Percentiles rank a stretch among this genome's conserved stretches.
Conservation (phyloP, 129 eudicot genomes). For the Daucus carota region DNA sequence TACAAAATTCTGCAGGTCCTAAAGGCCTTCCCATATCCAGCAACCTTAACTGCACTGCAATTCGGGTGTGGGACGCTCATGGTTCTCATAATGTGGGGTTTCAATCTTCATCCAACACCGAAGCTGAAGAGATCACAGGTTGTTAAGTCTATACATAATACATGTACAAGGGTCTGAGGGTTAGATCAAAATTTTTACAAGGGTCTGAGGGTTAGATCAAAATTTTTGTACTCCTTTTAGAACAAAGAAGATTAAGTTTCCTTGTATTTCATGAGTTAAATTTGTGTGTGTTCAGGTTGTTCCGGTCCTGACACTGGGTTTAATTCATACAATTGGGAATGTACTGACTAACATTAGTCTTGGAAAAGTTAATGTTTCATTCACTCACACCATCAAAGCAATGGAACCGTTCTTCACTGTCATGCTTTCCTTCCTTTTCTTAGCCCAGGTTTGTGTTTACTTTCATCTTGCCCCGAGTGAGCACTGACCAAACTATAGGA, state of each 20-base stretch:
- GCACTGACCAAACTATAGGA: neutral
- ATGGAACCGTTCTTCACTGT: slow-evolving; percentile 98
- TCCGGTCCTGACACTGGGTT: slow-evolving; percentile 50
- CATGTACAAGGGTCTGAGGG: neutral
- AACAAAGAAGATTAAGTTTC: too few species aligned
- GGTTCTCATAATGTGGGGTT: slow-evolving; percentile 62
- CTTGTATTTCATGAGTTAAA: neutral
- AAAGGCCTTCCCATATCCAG: neutral
- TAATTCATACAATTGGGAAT: slow-evolving; percentile 79
- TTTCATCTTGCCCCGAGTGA: neutral
- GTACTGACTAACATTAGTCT: slow-evolving; percentile 80
- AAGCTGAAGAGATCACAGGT: slow-evolving; percentile 73
- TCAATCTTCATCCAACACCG: slow-evolving; percentile 72
- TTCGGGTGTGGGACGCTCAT: slow-evolving; percentile 52
- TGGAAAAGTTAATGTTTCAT: slow-evolving; percentile 86
- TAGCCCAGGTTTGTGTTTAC: slow-evolving; percentile 48
- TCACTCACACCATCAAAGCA: slow-evolving; percentile 95
- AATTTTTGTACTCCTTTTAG: too few species aligned
- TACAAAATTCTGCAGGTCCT: slow-evolving; percentile 3
- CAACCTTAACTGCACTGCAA: neutral
- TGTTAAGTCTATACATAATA: neutral
- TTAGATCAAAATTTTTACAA: neutral
- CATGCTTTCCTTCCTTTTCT: slow-evolving; percentile 52
- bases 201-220: neutral
- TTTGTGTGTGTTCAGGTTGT: slow-evolving; percentile 32